Conservation (phyloP, 768 basidiomycete species). For the Kwoniella europaea region DNA sequence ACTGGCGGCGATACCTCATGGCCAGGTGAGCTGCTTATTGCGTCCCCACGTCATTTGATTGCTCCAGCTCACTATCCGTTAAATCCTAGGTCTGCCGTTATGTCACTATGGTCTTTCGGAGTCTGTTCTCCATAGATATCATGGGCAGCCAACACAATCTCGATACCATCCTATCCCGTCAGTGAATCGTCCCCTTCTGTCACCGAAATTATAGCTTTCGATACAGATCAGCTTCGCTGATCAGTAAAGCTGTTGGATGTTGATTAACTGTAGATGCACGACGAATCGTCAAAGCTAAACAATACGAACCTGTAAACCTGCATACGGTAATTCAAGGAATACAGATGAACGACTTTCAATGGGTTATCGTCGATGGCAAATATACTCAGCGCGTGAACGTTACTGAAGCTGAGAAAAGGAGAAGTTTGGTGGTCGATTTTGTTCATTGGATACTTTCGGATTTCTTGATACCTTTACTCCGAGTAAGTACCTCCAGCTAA, state of each 20-base stretch:
- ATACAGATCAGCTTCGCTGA: too few species aligned
- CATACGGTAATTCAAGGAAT: conserved; percentile 80
- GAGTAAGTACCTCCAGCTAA: conserved; percentile 62
- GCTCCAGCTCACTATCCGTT: neutral
- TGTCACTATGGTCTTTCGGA: conserved; percentile 14
- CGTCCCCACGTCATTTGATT: neutral
- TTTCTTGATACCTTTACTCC: conserved; percentile 77
- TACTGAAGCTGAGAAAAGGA: conserved; percentile 74
- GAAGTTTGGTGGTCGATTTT: conserved; percentile 83
- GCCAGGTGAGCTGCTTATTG: conserved; percentile 12
- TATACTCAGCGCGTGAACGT: conserved; percentile 61
- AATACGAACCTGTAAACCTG: conserved; percentile 79
- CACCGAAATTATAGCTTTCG: too few species aligned
- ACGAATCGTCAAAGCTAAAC: conserved; percentile 72
- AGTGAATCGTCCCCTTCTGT: neutral
- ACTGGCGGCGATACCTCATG: conserved; percentile 29
- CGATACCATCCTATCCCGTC: conserved; percentile 6
- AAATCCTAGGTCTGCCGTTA: conserved; percentile 30
- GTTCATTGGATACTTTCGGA: conserved; percentile 93
- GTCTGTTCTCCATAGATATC: conserved; percentile 46
- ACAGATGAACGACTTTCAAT: conserved; percentile 74
- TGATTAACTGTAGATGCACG: conserved; percentile 67
- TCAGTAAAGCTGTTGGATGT: neutral
- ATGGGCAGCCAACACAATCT: conserved; percentile 38
- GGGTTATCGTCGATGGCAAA: conserved; percentile 63